Evolutionary conservation across 495 filamentous ascomycete species (phyloP), one percentile per base, ranked within the genome.

Genomic region (Podospora conica): DNA sequence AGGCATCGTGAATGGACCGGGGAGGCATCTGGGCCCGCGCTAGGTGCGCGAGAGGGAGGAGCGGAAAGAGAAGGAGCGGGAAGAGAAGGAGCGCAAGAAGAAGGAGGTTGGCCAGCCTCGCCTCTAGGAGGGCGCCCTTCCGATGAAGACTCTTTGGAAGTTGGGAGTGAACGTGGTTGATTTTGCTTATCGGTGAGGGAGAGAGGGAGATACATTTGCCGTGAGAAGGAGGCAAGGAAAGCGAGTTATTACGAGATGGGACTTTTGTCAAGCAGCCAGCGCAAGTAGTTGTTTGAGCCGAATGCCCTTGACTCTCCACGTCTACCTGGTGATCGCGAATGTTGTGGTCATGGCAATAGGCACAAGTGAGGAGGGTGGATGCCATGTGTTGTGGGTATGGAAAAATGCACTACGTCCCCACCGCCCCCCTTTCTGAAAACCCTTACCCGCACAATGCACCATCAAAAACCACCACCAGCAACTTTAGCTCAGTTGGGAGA

Each of bases 401-500:
- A 8, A 48, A 48, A n/a, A 8, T 48, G 40, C 18, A n/a, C 9
- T 1, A 6, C 40, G 40, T 48, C 40, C 18, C 40, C 40, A 48
- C 40, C 18, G 40, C 40, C 40, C 40, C 40, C 40, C 40, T 48
- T 48, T 48, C 40, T 48, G 40, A 48, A 24, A 62, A n/a, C 40
- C 40, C 40, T 48, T 48, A 48, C 40, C 40, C 40, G 40, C 22
- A 28, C 31, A 31, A 60, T 5, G n/a, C 22, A 21, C 0, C 22
- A 31, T n/a, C 31, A 6, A 11, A 29, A 20, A n/a, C 5, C 21
- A 28, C 10, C 24, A 9, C 40, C 18, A 48, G 40, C 40, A 48
- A 29, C 28, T 62, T 29, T 62, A 40, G 60, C 60, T 62, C 60
- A 62, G 60, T 62, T 62, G 60, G 60, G 31, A 62, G 60, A 62